Conservation (phyloP, 495 filamentous ascomycete species). For the Echria macrotheca region DNA sequence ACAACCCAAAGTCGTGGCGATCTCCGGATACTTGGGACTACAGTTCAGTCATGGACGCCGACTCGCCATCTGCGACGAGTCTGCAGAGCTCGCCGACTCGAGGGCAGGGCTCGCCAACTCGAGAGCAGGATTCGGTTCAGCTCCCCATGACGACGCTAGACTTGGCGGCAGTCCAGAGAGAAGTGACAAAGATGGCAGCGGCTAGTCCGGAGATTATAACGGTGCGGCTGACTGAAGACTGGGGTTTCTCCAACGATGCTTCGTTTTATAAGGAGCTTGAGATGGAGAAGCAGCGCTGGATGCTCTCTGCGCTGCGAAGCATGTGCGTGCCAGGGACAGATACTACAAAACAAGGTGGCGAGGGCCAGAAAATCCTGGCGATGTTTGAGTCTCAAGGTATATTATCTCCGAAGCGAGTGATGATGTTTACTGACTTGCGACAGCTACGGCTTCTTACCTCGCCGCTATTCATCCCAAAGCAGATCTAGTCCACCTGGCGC, state of each 20-base stretch:
- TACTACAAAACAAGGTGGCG: too few species aligned
- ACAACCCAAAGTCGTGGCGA: slow-evolving; percentile 37
- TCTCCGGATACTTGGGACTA: slow-evolving; percentile 16
- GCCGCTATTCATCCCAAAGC: slow-evolving; percentile 28
- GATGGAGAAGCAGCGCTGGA: slow-evolving; percentile 39
- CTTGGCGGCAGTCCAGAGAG: slow-evolving; percentile 30
- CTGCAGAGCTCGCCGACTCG: slow-evolving; percentile 5
- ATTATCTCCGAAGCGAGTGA: not conserved
- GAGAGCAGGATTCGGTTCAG: too few species aligned
- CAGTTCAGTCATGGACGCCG: too few species aligned
- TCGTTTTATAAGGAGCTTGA: slow-evolving; percentile 35
- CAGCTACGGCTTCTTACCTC: slow-evolving; percentile 40
- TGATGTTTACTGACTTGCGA: slow-evolving; percentile 12
- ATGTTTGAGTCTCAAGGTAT: slow-evolving; percentile 40
- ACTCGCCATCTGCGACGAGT: not conserved
- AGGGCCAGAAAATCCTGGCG: slow-evolving; percentile 27
- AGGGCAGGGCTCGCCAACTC: too few species aligned
- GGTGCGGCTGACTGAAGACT: slow-evolving; percentile 39
- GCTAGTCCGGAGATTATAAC: slow-evolving; percentile 39
- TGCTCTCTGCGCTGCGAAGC: slow-evolving; percentile 35
- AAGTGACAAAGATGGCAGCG: slow-evolving; percentile 39
- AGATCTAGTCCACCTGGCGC: slow-evolving; percentile 31
- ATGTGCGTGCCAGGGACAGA: slow-evolving; percentile 10
- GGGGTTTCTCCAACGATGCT: slow-evolving; percentile 34
- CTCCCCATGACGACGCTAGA: too few species aligned